Evolutionary conservation across 805 yeast genomes (phyloP), one percentile per base, ranked within the genome.

Genomic region (Spencermartinsiella europaea): DNA sequence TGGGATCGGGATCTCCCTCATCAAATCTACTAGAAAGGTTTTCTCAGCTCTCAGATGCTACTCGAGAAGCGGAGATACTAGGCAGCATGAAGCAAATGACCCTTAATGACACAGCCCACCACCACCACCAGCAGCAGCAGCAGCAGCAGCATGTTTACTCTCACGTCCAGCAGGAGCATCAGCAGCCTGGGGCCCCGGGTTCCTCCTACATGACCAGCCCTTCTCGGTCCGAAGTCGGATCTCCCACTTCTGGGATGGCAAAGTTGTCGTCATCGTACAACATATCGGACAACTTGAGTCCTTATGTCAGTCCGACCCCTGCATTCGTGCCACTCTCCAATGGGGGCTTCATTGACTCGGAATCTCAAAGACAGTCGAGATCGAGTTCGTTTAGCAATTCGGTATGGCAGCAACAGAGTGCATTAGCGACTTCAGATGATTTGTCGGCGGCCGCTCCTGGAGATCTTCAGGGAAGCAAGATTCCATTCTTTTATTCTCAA

Each of bases 61-160:
- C 66, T 3, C 45, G 64, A n/a, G 65, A 61, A 34, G 64, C 60
- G 1, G 66, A 62, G 44, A 43, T 62, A 40, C 47, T 48, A 14
- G 54, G 54, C 2, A 45, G 51, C 28, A 36, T 50, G 51, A 35
- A 33, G 4, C 33, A 43, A 20, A 37, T 49, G 14, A 42, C 25
- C 37, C 7, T 49, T 4, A 15, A 20, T n/a, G 21, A 20, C 20
- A 3, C 33, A 25, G 21, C 42, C 42, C n/a, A 34, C 27, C 21
- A 15, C 5, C 19, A 14, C 4, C 12, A 20, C 22, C 31, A 8
- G 16, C 42, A 7, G 17, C 34, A 25, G 19, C 31, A n/a, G 42
- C 21, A 28, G 12, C 40, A 15, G 10, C 21, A 20, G 21, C 20
- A 15, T 38, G 7, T n/a, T 16, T 17, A 17, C 17, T 36, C 27